Conservation (phyloP, 1,284 basidiomycete species). For the Malassezia sp. region DNA sequence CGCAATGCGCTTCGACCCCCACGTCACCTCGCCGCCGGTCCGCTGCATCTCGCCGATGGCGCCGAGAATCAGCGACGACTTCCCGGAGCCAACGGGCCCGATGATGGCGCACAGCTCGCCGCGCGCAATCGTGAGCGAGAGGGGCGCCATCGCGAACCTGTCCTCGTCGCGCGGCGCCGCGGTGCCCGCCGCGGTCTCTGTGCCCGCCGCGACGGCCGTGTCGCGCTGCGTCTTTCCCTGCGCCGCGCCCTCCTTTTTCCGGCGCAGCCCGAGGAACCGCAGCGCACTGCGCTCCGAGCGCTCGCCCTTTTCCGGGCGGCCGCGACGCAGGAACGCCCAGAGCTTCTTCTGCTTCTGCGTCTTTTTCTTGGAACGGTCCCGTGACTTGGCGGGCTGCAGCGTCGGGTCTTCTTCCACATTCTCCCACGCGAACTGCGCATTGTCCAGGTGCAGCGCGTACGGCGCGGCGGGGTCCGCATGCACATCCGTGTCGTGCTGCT, state of each 20-base stretch:
- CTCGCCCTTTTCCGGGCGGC: too few species aligned
- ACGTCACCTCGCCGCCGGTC: conserved; percentile 28
- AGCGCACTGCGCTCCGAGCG: too few species aligned
- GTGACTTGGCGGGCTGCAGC: too few species aligned
- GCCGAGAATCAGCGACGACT: conserved; percentile 38
- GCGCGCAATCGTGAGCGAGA: conserved; percentile 8
- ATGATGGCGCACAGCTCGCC: conserved; percentile 24
- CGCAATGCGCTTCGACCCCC: conserved; percentile 50
- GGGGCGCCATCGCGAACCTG: conserved; percentile 5
- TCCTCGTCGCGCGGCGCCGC: too few species aligned
- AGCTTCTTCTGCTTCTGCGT: conserved; percentile 9
- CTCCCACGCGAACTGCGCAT: conserved; percentile 32
- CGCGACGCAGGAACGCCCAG: conserved; percentile 10
- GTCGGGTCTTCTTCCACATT: conserved; percentile 17
- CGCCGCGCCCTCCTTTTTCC: too few species aligned
- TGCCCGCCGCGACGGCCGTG: too few species aligned
- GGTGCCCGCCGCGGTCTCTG: too few species aligned
- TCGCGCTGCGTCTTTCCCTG: too few species aligned
- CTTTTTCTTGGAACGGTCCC: too few species aligned
- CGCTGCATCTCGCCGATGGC: conserved; percentile 42
- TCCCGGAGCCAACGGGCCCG: conserved; percentile 43
- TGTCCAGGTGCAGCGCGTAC: conserved; percentile 20
- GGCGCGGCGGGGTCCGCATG: conserved; percentile 53
- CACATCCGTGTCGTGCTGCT: conserved; percentile 56
- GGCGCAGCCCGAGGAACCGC: too few species aligned